These are phyloP conservation scores for Linum lewisii DNA, from an alignment of 345 rosid genomes.

Conservation along the genomic window DNA sequence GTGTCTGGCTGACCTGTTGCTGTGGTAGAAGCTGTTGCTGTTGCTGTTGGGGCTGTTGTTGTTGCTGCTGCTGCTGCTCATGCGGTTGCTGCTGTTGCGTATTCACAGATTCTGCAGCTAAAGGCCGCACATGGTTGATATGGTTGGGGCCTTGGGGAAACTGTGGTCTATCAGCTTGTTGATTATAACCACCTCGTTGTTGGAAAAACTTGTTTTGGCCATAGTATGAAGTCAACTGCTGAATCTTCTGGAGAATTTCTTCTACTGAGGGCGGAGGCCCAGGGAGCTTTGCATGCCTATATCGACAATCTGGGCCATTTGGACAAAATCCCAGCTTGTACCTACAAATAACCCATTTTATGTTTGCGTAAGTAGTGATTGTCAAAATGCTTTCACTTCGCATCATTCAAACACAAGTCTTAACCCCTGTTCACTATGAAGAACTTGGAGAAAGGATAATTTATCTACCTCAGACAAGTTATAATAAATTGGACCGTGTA, in stretches of 20 bases:
- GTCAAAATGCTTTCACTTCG: neutral
- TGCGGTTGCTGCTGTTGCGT: conserved; percentile 31
- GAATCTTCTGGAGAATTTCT: conserved; percentile 95
- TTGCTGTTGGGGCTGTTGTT: conserved; percentile 57
- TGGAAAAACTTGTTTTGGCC: conserved; percentile 51
- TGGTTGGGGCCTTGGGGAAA: conserved; percentile 37
- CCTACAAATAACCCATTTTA: conserved; percentile 32
- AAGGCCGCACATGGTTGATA: conserved; percentile 38
- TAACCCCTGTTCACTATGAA: neutral
- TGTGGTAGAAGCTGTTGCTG: conserved; percentile 34
- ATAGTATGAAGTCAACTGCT: conserved; percentile 62
- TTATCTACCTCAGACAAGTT: no score
- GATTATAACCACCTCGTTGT: conserved; percentile 47
- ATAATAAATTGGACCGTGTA: no score
- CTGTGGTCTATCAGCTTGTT: conserved; percentile 55
- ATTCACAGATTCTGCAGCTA: conserved; percentile 35
- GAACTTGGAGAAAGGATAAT: neutral
- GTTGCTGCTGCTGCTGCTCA: conserved; percentile 18
- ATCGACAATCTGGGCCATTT: conserved; percentile 93
- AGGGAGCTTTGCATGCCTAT: conserved; percentile 85
- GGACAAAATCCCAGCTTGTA: conserved; percentile 98
- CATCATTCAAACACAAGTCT: neutral
- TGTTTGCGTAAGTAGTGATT: neutral
- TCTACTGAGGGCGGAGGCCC: conserved; percentile 96
- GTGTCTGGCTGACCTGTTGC: conserved; percentile 54